Evolutionary conservation across 345 rosid genomes (phyloP), one percentile per base, ranked within the genome.

Genomic region (Microcos paniculata): DNA sequence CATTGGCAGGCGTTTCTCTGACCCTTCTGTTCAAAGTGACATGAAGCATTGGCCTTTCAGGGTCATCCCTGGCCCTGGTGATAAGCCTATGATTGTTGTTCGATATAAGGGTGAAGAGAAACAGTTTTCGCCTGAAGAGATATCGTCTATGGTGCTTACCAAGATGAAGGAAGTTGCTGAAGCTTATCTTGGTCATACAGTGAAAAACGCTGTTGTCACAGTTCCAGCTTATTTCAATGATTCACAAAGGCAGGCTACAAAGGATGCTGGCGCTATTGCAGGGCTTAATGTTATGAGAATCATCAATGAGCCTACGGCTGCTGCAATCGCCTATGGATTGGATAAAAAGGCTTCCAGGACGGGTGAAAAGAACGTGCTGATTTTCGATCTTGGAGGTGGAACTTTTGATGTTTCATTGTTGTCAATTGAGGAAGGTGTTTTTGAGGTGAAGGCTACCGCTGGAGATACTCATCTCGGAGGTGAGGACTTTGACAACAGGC

Each of bases 381-480:
- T 85, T 9, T 81, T 81, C 48, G 85, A 82, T 35, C 83, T 82
- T 0, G 85, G 85, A 0, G 85, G 85, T 5, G 83, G 85, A 0
- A 79, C 84, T 26, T 84, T 81, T 28, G 84, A 84, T 62, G 87
- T 84, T 13, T 84, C 83, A 7, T 28, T 81, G 31, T 35, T 84
- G 15, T 77, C 83, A 0, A 84, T 84, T 3, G 85, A 84, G 61
- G 87, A 79, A 52, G 87, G 87, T 1, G 74, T 84, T 75, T 88
- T 90, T 15, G 94, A 90, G 57, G 94, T 90, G 16, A 90, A 90
- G 82, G 85, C 94, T 0, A 90, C 94, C 14, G 94, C 94, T 5
- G 94, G 94, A 70, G 94, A 90, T 61, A 90, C 92, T 16, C 94
- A 90, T 76, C 91, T 90, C 15, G 94, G 94, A 0, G 94, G 94